These are phyloP conservation scores for Crepidotus variabilis DNA, from an alignment of 768 basidiomycete species.

Conservation along the genomic window DNA sequence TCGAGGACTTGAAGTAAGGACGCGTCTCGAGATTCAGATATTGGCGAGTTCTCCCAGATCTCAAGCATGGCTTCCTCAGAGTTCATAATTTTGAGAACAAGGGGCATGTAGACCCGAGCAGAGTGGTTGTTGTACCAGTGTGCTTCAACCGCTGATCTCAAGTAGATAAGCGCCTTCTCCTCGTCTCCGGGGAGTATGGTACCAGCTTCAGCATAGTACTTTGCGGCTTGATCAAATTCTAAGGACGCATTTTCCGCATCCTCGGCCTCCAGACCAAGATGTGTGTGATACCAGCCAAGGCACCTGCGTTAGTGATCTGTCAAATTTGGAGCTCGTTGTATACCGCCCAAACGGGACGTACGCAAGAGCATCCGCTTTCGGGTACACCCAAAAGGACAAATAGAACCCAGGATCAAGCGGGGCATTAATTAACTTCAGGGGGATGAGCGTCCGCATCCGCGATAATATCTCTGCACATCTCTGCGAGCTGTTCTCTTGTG, in stretches of 20 bases:
- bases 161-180: slow-evolving; percentile 26
- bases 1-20: background rate
- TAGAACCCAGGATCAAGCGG: slow-evolving; percentile 25
- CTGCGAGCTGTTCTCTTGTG: slow-evolving; percentile 25
- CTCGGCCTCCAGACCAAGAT: slow-evolving; percentile 16
- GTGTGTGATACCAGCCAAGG: slow-evolving; percentile 26
- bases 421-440: slow-evolving; percentile 1
- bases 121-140: slow-evolving; percentile 23
- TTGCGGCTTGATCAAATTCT: slow-evolving; percentile 19
- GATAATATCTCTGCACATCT: slow-evolving; percentile 27
- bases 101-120: slow-evolving; percentile 20
- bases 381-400: slow-evolving; percentile 34
- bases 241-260: slow-evolving; percentile 8
- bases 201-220: slow-evolving; percentile 29
- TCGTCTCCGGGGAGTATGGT: slow-evolving; percentile 32
- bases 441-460: slow-evolving; percentile 27
- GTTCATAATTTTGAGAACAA: slow-evolving; percentile 18
- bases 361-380: slow-evolving; percentile 33
- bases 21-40: background rate
- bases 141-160: slow-evolving; percentile 29
- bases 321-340: background rate
- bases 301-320: slow-evolving; percentile 18
- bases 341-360: slow-evolving; percentile 15
- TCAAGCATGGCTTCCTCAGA: slow-evolving; percentile 13
- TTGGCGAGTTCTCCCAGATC: slow-evolving; percentile 13